These are phyloP conservation scores for Lentinus tigrinus DNA, from an alignment of 768 basidiomycete genomes.

Conservation along the genomic window DNA sequence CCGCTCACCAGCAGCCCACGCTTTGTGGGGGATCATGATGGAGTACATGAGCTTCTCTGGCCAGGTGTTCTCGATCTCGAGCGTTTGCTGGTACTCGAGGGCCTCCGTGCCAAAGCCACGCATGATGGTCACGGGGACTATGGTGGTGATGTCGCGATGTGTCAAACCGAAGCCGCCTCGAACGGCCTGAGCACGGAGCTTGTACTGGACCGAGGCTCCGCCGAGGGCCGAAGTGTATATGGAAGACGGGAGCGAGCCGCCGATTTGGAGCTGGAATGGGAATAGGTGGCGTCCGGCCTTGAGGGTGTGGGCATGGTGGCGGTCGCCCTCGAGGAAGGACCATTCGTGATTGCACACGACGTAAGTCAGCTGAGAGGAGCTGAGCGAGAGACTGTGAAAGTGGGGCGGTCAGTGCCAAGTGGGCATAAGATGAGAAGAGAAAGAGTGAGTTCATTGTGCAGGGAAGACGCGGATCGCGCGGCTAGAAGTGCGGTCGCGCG, in stretches of 20 bases:
- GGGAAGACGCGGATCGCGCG: constrained; percentile 9
- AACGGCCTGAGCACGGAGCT: constrained; percentile 81
- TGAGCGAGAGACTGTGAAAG: constrained; percentile 31
- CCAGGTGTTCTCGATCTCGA: constrained; percentile 97
- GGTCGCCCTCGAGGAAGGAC: constrained; percentile 88
- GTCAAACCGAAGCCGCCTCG: constrained; percentile 64
- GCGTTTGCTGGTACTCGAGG: constrained; percentile 92
- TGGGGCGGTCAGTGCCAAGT: constrained; percentile 1
- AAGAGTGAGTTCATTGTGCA: background rate
- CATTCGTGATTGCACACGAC: constrained; percentile 81
- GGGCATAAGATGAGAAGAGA: background rate
- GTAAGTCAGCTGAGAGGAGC: constrained; percentile 50
- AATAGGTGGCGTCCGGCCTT: constrained; percentile 95
- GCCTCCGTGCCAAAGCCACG: constrained; percentile 79
- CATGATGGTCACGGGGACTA: constrained; percentile 61
- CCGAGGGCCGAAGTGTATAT: constrained; percentile 54
- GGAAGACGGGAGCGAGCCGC: constrained; percentile 81
- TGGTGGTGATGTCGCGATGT: constrained; percentile 58
- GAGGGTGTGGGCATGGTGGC: constrained; percentile 78
- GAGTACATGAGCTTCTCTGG: constrained; percentile 97
- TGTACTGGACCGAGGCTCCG: constrained; percentile 78
- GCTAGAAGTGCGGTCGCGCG: background rate
- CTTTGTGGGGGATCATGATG: constrained; percentile 91
- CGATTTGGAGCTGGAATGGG: constrained; percentile 86
- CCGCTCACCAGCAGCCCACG: constrained; percentile 88